Percentiles rank a stretch among this genome's conserved stretches.
phyloP scores from a whole-genome alignment of 192 early-diverging fungal genomes.

The Ambispora gerdemannii region DNA sequence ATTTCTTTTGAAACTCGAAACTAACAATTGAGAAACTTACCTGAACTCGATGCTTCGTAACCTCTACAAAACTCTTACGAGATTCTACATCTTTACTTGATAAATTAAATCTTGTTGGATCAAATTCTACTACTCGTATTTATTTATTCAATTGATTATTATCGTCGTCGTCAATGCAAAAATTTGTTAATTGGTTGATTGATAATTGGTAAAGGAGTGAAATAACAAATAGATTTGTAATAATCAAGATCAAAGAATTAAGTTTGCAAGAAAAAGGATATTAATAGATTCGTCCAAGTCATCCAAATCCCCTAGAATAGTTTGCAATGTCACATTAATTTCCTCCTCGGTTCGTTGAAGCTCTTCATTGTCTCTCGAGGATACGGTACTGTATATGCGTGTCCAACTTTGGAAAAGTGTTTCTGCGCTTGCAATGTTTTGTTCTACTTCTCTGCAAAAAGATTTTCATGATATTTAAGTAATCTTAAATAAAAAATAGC shows the following conservation, averaged over 20 bases:
- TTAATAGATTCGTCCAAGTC: slow-evolving; percentile 53
- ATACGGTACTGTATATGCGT: slow-evolving; percentile 54
- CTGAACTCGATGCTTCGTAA: no score
- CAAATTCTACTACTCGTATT: not conserved
- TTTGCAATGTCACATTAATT: slow-evolving; percentile 36
- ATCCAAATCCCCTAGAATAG: slow-evolving; percentile 49
- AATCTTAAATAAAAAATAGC: not conserved
- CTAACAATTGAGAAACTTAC: no score
- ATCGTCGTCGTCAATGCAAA: no score
- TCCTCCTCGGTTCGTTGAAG: slow-evolving; percentile 55
- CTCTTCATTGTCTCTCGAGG: slow-evolving; percentile 52
- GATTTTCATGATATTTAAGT: no score
- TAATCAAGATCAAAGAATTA: no score
- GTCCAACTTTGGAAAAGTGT: slow-evolving; percentile 51
- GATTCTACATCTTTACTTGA: slow-evolving; percentile 18
- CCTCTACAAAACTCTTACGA: slow-evolving; percentile 23
- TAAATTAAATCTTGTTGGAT: slow-evolving; percentile 6
- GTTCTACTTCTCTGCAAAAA: slow-evolving; percentile 24
- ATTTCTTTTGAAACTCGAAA: no score
- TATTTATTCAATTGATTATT: no score
- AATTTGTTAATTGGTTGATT: no score
- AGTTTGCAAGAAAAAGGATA: slow-evolving; percentile 41
- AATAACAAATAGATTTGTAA: no score
- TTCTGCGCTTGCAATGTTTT: slow-evolving; percentile 32
- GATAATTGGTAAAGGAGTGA: no score